Percentiles rank a stretch among this genome's conserved stretches.
phyloP scores from a whole-genome alignment of 805 yeast species.

The Ogataea corticis region DNA sequence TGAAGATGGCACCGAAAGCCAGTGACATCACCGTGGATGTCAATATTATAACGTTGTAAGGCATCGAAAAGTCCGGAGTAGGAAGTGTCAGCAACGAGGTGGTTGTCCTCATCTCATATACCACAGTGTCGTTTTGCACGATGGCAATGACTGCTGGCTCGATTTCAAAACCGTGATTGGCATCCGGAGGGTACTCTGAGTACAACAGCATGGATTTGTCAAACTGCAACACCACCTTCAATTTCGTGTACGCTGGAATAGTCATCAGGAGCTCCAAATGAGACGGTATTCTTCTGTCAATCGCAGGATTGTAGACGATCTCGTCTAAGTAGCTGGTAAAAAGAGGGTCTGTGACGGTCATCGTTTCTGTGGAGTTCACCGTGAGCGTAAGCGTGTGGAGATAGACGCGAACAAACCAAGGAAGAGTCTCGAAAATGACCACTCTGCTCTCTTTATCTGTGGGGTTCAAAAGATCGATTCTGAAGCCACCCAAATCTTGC shows the following conservation, averaged over 20 bases:
- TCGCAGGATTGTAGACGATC: slow-evolving; percentile 70
- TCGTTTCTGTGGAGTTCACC: slow-evolving; percentile 25
- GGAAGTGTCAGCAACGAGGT: slow-evolving; percentile 86
- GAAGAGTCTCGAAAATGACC: slow-evolving; percentile 75
- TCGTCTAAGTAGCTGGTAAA: slow-evolving; percentile 45
- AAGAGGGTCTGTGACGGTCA: slow-evolving; percentile 25
- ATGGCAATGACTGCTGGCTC: slow-evolving; percentile 85
- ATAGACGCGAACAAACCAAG: slow-evolving; percentile 90
- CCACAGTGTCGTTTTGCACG: slow-evolving; percentile 27
- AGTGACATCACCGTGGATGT: slow-evolving; percentile 93
- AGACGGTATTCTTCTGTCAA: slow-evolving; percentile 78
- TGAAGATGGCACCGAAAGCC: slow-evolving; percentile 84
- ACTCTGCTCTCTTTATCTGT: slow-evolving; percentile 47
- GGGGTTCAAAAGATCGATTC: slow-evolving; percentile 77
- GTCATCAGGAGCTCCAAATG: slow-evolving; percentile 69
- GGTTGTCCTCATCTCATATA: slow-evolving; percentile 71
- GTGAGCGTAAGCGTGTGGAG: slow-evolving; percentile 61
- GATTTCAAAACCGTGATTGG: slow-evolving; percentile 94
- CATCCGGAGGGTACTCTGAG: slow-evolving; percentile 98
- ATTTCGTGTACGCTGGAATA: slow-evolving; percentile 63
- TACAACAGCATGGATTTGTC: slow-evolving; percentile 83
- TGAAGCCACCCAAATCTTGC: slow-evolving; percentile 86
- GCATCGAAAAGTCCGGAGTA: slow-evolving; percentile 98
- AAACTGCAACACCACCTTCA: slow-evolving; percentile 71
- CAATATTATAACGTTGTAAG: slow-evolving; percentile 92